Evolutionary conservation across 495 filamentous ascomycete species (phyloP).

Genomic region (Trichoderma virens): DNA sequence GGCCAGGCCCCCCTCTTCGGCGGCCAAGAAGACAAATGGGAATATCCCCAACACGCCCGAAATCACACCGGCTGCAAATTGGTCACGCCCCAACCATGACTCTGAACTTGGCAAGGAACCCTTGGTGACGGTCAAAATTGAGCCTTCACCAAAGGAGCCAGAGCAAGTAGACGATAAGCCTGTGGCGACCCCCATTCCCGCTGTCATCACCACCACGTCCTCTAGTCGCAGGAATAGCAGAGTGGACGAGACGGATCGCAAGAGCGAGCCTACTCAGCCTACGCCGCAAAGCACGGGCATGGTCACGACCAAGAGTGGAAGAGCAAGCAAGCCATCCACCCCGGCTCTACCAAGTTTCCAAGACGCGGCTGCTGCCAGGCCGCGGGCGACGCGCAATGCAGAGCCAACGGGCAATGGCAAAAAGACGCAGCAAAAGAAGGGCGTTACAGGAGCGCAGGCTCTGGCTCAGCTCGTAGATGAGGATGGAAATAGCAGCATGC

Average conservation of each 20-base stretch:
- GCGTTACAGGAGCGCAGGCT: constrained; percentile 33
- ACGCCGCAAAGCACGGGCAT: constrained; percentile 18
- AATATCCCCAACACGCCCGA: constrained; percentile 28
- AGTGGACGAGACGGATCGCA: constrained; percentile 24
- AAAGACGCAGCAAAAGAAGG: constrained; percentile 70
- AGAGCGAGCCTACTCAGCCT: constrained; percentile 27
- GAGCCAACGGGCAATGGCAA: constrained; percentile 17
- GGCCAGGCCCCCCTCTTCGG: constrained; percentile 52
- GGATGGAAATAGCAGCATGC: constrained; percentile 27
- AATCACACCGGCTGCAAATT: constrained; percentile 18
- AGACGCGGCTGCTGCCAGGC: constrained; percentile 29
- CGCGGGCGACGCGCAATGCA: constrained; percentile 27
- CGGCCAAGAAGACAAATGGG: constrained; percentile 44
- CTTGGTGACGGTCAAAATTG: constrained; percentile 25
- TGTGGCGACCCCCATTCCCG: constrained; percentile 10
- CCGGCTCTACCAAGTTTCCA: constrained; percentile 46
- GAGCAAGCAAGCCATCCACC: constrained; percentile 58
- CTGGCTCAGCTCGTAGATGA: constrained; percentile 31
- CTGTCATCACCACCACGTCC: constrained; percentile 17
- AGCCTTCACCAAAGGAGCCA: constrained; percentile 23
- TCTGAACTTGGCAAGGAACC: constrained; percentile 31
- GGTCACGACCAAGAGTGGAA: constrained; percentile 47
- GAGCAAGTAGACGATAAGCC: background rate
- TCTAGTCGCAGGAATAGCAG: constrained; percentile 26
- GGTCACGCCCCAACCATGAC: constrained; percentile 22